Base-by-base conservation (phyloP, 306 rosid species). In the Luffa acutangula region DNA sequence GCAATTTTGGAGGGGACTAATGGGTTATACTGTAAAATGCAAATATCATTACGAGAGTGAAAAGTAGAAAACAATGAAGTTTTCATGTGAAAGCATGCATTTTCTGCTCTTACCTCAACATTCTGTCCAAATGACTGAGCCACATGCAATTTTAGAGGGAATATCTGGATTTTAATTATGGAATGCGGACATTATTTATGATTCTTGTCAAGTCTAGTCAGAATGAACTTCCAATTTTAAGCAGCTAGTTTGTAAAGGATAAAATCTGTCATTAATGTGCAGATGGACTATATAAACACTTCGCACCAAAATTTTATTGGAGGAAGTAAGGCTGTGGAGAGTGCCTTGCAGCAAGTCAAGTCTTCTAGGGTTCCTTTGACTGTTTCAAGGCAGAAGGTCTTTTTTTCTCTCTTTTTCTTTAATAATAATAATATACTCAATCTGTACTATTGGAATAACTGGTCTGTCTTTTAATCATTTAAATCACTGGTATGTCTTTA, bases 261-360 rank as follows among this genome's bases (percentile, higher is more conserved):
- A 36, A 15, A 17, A 21, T 9, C 15, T 21, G 36, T 14, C 21
- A 10, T 33, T 21, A n/a, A 65, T 54, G 25, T 79, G 82, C 83
- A 87, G 88, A 80, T 87, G 83, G 90, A 75, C 80, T 87, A 75
- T 78, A 87, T 87, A 78, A 85, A 84, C 75, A 82, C 83, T 11
- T 82, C 88, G 9, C 81, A 87, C 69, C 86, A 83, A 80, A 76
- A 79, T 31, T 87, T 87, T 58, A 42, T 87, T 78, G 90, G 88
- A 25, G 86, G 90, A 77, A 85, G 73, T 70, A 85, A 81, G 80
- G 88, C 88, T 70, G 62, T 82, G 67, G 86, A 85, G 85, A 80
- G 51, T 81, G 90, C 90, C 36, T 2, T 69, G 79, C 81, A 82
- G 46, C 83, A 80, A 80, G 76, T 82, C 82, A 80, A 76, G 80